These are phyloP conservation scores for Epichloe uncinata DNA, from an alignment of 2,329 filamentous ascomycete species.

Conservation along the genomic window DNA sequence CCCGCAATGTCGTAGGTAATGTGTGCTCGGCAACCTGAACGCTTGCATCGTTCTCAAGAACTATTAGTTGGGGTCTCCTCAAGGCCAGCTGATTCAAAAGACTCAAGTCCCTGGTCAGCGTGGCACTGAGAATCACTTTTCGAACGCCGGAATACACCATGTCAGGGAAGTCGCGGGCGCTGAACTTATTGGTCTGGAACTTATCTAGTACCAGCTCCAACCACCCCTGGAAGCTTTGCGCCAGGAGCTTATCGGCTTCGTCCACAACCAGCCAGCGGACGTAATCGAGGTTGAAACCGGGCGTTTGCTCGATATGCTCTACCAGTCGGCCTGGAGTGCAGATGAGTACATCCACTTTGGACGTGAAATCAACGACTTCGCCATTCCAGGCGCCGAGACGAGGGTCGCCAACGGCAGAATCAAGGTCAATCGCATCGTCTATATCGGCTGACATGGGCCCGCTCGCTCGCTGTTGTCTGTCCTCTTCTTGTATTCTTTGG, in stretches of 20 bases:
- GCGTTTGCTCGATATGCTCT: slow-evolving; percentile 75
- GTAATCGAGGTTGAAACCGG: slow-evolving; percentile 65
- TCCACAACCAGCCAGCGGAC: slow-evolving; percentile 85
- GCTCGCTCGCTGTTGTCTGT: slow-evolving; percentile 3
- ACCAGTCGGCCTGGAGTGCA: slow-evolving; percentile 87
- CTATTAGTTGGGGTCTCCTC: slow-evolving; percentile 58
- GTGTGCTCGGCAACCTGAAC: slow-evolving; percentile 31
- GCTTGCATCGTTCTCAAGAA: slow-evolving; percentile 50
- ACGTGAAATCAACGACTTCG: slow-evolving; percentile 50
- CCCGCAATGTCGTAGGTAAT: slow-evolving; percentile 49
- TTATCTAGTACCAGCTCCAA: slow-evolving; percentile 55
- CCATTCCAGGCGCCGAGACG: slow-evolving; percentile 23
- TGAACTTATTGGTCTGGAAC: slow-evolving; percentile 36
- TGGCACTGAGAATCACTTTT: slow-evolving; percentile 83
- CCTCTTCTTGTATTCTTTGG: slow-evolving; percentile 15
- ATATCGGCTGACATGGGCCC: slow-evolving; percentile 5
- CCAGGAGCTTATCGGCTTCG: slow-evolving; percentile 82
- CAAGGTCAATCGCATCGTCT: slow-evolving; percentile 10
- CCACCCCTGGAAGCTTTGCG: slow-evolving; percentile 92
- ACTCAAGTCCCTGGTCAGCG: slow-evolving; percentile 77
- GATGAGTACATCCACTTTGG: slow-evolving; percentile 75
- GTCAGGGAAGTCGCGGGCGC: slow-evolving; percentile 39
- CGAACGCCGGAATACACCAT: slow-evolving; percentile 43
- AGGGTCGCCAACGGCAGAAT: slow-evolving; percentile 13
- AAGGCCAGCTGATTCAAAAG: slow-evolving; percentile 64